Percentiles rank a stretch among this genome's conserved stretches.
phyloP scores from a whole-genome alignment of 495 filamentous ascomycete species.

The Acidiella bohemica region DNA sequence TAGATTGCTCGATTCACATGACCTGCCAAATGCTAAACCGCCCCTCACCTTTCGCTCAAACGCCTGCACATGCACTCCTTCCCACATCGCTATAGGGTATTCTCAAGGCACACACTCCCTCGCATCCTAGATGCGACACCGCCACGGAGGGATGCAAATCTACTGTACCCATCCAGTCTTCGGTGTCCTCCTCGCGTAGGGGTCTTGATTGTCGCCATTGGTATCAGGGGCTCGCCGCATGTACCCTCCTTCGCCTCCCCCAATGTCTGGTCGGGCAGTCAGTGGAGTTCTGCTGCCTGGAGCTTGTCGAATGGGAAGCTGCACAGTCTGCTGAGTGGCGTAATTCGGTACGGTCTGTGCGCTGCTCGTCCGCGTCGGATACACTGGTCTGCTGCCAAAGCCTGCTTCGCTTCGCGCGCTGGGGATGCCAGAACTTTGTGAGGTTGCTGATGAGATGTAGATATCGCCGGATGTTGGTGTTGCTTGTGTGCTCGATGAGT shows the following conservation, averaged over 20 bases:
- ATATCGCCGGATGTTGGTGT: conserved; percentile 14
- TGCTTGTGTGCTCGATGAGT: neutral
- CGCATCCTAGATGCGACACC: too few species aligned
- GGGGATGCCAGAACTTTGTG: neutral
- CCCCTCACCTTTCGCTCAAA: too few species aligned
- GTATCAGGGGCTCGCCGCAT: too few species aligned
- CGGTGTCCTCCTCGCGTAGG: neutral
- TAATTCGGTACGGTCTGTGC: conserved; percentile 9
- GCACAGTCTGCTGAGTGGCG: conserved; percentile 15
- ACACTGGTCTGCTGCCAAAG: conserved; percentile 3
- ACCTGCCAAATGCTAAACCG: too few species aligned
- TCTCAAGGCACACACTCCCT: too few species aligned
- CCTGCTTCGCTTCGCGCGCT: neutral
- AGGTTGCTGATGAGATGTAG: too few species aligned
- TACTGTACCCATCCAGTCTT: conserved; percentile 13
- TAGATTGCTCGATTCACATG: too few species aligned
- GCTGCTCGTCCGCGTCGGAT: conserved; percentile 19
- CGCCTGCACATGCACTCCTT: too few species aligned
- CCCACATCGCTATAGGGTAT: too few species aligned
- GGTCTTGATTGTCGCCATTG: too few species aligned
- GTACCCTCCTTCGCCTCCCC: conserved; percentile 11
- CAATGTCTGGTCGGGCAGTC: conserved; percentile 6
- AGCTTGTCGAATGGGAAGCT: conserved; percentile 20
- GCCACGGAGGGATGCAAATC: too few species aligned
- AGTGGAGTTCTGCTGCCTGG: conserved; percentile 1